These are phyloP conservation scores for Tetrapisispora arboricola DNA, from an alignment of 805 yeast genomes.

Conservation along the genomic window DNA sequence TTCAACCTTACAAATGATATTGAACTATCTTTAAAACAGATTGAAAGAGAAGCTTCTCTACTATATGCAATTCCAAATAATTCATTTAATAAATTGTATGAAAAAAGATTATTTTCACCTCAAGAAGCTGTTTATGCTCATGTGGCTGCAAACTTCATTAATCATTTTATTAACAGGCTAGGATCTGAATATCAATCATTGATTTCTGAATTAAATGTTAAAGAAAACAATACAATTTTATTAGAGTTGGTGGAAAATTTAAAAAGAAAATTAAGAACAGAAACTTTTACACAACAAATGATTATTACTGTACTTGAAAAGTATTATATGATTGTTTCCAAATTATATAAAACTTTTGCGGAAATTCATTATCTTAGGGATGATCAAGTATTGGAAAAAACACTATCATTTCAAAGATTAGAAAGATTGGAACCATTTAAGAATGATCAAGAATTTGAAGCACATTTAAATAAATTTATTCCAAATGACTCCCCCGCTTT, in stretches of 20 bases:
- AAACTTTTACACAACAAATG: slow-evolving; percentile 81
- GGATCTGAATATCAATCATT: slow-evolving; percentile 81
- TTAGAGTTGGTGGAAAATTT: slow-evolving; percentile 66
- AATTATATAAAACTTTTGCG: slow-evolving; percentile 84
- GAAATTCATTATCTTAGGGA: slow-evolving; percentile 71
- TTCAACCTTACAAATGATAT: slow-evolving; percentile 24
- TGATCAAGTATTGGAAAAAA: slow-evolving; percentile 44
- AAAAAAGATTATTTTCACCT: slow-evolving; percentile 68
- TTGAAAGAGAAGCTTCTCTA: slow-evolving; percentile 87
- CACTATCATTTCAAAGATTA: slow-evolving; percentile 79
- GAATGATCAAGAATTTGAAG: slow-evolving; percentile 63
- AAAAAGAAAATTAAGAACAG: slow-evolving; percentile 83
- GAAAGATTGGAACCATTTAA: slow-evolving; percentile 67
- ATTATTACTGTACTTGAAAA: slow-evolving; percentile 67
- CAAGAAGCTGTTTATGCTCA: slow-evolving; percentile 95
- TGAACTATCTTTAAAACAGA: slow-evolving; percentile 76
- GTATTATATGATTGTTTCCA: slow-evolving; percentile 63
- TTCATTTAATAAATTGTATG: slow-evolving; percentile 63
- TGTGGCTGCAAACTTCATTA: slow-evolving; percentile 82
- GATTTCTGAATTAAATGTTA: slow-evolving; percentile 50
- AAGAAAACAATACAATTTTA: slow-evolving; percentile 49
- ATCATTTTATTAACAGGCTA: slow-evolving; percentile 88
- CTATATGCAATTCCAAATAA: slow-evolving; percentile 86
- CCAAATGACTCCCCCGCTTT: slow-evolving; percentile 70
- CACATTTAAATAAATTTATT: slow-evolving; percentile 53